phyloP scores from a whole-genome alignment of 352 stramenopile species.

The Aphanomyces cochlioides region DNA sequence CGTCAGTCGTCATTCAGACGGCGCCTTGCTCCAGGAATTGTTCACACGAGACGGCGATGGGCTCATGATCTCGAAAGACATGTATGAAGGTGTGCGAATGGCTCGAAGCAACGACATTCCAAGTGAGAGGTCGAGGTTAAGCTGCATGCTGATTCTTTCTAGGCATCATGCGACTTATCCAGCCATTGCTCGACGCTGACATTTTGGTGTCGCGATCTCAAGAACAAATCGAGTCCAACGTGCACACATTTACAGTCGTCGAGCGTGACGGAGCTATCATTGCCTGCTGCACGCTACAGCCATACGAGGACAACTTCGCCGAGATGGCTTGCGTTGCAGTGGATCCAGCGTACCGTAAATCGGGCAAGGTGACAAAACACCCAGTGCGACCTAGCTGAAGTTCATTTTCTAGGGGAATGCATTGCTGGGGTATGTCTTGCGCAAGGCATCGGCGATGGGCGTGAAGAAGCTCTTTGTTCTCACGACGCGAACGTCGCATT shows the following conservation, averaged over 20 bases:
- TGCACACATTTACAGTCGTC: constrained; percentile 84
- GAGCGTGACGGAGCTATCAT: constrained; percentile 87
- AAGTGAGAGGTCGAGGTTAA: constrained; percentile 66
- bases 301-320: constrained; percentile 86
- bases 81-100: constrained; percentile 94
- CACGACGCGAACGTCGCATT: constrained; percentile 97
- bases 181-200: constrained; percentile 83
- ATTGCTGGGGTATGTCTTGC: constrained; percentile 88
- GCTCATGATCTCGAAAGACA: constrained; percentile 95
- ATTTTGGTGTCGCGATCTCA: constrained; percentile 84
- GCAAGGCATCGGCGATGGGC: constrained; percentile 77
- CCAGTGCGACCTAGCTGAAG: background rate
- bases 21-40: constrained; percentile 94
- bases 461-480: constrained; percentile 95
- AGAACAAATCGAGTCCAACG: constrained; percentile 86
- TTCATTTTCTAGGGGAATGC: constrained; percentile 64
- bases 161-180: constrained; percentile 83
- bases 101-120: constrained; percentile 89
- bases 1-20: constrained; percentile 81
- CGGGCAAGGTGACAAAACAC: constrained; percentile 52
- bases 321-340: constrained; percentile 90
- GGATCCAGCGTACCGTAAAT: constrained; percentile 79
- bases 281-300: constrained; percentile 82
- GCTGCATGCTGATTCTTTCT: constrained; percentile 29
- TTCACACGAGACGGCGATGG: constrained; percentile 96